phyloP scores from a whole-genome alignment of 2,329 filamentous ascomycete species.

The Stachybotrys chlorohalonatus region DNA sequence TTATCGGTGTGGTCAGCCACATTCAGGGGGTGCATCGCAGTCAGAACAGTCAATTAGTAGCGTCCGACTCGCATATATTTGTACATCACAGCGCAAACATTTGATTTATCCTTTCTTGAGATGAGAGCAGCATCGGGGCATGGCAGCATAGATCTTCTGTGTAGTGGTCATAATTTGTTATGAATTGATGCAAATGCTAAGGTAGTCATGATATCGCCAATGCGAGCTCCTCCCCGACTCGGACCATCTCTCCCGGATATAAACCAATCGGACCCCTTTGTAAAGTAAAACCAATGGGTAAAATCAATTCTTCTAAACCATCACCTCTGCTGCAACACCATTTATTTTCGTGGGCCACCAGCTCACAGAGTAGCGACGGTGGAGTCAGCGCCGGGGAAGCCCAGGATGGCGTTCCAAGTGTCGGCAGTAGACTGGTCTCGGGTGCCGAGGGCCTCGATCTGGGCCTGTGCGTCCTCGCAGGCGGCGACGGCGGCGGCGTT shows the following conservation, averaged over 20 bases:
- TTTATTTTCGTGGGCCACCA: neutral
- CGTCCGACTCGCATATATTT: no score
- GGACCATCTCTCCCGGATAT: neutral
- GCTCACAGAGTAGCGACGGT: constrained; percentile 9
- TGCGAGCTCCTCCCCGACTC: neutral
- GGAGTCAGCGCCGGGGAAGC: constrained; percentile 20
- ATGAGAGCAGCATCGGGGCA: no score
- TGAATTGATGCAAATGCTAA: neutral
- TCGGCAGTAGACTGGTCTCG: constrained; percentile 38
- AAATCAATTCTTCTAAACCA: no score
- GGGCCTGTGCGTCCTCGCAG: constrained; percentile 42
- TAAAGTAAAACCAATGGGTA: no score
- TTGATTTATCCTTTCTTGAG: no score
- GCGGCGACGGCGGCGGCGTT: constrained; percentile 48
- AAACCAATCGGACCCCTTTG: neutral
- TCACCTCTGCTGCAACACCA: no score
- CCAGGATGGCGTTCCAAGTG: constrained; percentile 33
- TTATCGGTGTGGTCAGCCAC: no score
- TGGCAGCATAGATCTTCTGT: neutral
- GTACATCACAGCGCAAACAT: no score
- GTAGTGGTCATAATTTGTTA: neutral
- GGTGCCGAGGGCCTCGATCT: constrained; percentile 40
- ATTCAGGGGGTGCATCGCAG: no score
- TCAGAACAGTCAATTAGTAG: no score
- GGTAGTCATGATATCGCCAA: neutral